Conservation (phyloP, 2,329 filamentous ascomycete genomes). For the Geoglossum cookeanum region DNA sequence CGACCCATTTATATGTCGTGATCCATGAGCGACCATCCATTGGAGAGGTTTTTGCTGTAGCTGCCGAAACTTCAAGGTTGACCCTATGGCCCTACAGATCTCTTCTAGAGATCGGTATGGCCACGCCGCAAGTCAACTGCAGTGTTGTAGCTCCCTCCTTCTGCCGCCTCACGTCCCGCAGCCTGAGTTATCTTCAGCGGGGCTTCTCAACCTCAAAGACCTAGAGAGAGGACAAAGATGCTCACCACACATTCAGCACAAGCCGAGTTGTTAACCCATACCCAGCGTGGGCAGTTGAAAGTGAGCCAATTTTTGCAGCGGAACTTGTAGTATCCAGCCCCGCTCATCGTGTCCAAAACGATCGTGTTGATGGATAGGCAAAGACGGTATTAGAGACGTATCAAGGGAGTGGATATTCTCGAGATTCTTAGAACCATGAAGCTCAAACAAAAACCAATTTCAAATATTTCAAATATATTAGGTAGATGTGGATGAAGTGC, state of each 20-base stretch:
- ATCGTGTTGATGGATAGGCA: not conserved
- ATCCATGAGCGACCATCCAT: not conserved
- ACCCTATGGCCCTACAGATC: not conserved
- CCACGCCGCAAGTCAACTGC: not conserved
- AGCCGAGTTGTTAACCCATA: conserved; percentile 15
- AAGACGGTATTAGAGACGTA: not conserved
- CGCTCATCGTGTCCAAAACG: conserved; percentile 8
- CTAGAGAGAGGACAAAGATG: not conserved
- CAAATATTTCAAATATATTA: not conserved
- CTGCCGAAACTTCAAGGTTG: not conserved
- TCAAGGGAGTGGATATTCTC: not conserved
- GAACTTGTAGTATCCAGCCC: conserved; percentile 14
- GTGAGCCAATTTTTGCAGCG: conserved; percentile 13
- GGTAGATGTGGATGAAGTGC: not conserved
- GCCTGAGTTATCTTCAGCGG: not conserved
- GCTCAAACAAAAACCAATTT: not conserved
- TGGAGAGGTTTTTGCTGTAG: not conserved
- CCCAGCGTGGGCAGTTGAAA: conserved; percentile 14
- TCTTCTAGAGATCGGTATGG: not conserved
- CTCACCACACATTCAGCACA: conserved; percentile 14
- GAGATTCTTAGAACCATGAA: not conserved
- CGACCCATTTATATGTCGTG: too few relatives aligned
- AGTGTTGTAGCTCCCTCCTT: not conserved
- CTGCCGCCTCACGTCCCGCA: not conserved
- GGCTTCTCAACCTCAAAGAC: not conserved